A percentile compares a stretch with the other conserved stretches of the same genome.
phyloP scores from a whole-genome alignment of 2,329 filamentous ascomycete genomes.

The Lithohypha guttulata region DNA sequence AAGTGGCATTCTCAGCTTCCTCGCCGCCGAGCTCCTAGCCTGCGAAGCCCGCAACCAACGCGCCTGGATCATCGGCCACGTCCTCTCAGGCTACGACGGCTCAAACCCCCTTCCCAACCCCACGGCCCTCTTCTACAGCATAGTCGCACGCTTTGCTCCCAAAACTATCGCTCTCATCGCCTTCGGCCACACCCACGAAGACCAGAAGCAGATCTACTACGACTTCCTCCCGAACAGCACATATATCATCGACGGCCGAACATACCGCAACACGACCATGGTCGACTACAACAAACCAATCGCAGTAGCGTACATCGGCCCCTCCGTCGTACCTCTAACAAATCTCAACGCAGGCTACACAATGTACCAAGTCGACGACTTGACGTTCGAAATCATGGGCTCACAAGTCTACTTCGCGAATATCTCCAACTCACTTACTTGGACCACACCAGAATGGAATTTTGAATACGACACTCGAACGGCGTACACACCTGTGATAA shows the following conservation, averaged over 20 bases:
- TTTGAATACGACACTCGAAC: conserved; percentile 24
- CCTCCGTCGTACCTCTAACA: conserved; percentile 24
- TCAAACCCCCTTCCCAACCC: conserved; percentile 19
- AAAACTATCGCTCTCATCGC: conserved; percentile 17
- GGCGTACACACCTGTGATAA: conserved; percentile 12
- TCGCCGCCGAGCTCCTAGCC: conserved; percentile 20
- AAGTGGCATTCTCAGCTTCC: conserved; percentile 19
- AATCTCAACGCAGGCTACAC: conserved; percentile 24
- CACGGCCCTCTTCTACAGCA: conserved; percentile 22
- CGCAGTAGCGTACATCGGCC: conserved; percentile 22
- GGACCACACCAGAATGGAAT: conserved; percentile 24
- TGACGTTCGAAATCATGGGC: conserved; percentile 24
- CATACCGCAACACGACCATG: conserved; percentile 19
- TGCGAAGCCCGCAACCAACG: conserved; percentile 21
- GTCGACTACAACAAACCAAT: conserved; percentile 22
- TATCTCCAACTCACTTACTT: conserved; percentile 22
- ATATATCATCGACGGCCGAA: conserved; percentile 2
- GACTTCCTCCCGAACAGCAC: conserved; percentile 20
- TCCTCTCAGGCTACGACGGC: conserved; percentile 22
- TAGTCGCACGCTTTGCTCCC: conserved; percentile 21
- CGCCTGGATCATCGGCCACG: conserved; percentile 24
- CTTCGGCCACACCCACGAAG: conserved; percentile 22
- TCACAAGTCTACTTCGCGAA: conserved; percentile 25
- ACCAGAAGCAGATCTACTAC: conserved; percentile 25
- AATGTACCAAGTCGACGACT: conserved; percentile 21